Evolutionary conservation across 2,329 filamentous ascomycete genomes (phyloP).

Genomic region (Orbilia javanica): DNA sequence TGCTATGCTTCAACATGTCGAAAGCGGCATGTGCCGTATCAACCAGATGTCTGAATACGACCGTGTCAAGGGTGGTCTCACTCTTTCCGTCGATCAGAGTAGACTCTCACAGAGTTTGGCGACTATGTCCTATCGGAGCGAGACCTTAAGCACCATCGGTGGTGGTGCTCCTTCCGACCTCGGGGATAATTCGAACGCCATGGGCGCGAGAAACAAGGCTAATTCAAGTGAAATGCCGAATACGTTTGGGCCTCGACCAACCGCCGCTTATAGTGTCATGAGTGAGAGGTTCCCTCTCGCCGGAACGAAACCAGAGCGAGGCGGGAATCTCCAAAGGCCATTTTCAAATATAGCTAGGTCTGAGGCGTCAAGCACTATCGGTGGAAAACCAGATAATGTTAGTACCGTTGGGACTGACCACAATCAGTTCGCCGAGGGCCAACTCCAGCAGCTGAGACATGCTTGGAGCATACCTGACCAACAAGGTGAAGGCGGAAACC

Average conservation of each 20-base stretch:
- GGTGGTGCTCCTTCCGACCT: not conserved
- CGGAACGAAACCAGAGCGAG: not conserved
- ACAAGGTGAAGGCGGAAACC: not conserved
- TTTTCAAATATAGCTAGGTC: not conserved
- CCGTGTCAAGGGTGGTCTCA: constrained; percentile 25
- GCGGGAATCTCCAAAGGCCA: not conserved
- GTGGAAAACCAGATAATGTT: not conserved
- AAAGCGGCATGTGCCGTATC: constrained; percentile 43
- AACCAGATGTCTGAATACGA: constrained; percentile 10
- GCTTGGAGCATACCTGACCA: not conserved
- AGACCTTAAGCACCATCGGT: constrained; percentile 9
- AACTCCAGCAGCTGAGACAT: not conserved
- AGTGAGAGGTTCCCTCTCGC: not conserved
- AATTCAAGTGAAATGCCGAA: not conserved
- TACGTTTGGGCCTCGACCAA: constrained; percentile 4
- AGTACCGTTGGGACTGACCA: not conserved
- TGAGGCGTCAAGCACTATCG: not conserved
- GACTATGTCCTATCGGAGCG: constrained; percentile 7
- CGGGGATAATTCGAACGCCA: not conserved
- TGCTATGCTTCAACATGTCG: constrained; percentile 51
- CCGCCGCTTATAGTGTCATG: not conserved
- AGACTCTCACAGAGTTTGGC: constrained; percentile 14
- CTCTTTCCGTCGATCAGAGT: constrained; percentile 10
- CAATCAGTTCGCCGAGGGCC: not conserved
- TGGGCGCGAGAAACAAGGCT: not conserved